Percentiles rank a stretch among this genome's conserved stretches.
These are phyloP conservation scores for Tanacetum coccineum DNA, from an alignment of 129 eudicot species.

Conservation along the genomic window DNA sequence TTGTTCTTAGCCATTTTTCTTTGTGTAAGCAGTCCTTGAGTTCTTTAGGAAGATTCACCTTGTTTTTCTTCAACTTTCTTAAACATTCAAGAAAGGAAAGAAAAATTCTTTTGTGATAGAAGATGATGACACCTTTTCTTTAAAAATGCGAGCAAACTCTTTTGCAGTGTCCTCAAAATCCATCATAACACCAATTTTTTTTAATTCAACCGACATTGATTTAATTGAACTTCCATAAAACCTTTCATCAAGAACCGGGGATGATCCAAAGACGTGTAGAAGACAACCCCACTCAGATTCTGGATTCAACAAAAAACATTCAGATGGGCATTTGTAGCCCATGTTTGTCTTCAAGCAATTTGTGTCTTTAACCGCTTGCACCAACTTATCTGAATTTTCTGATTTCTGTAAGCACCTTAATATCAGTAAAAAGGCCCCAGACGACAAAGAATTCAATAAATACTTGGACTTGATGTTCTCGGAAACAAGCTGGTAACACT, in stretches of 20 bases:
- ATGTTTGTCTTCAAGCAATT: conserved; percentile 42
- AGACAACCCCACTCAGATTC: conserved; percentile 44
- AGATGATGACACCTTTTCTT: conserved; percentile 28
- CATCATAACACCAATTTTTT: conserved; percentile 42
- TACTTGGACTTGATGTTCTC: conserved; percentile 36
- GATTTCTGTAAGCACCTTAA: conserved; percentile 25
- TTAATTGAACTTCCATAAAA: conserved; percentile 33
- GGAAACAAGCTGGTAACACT: conserved; percentile 35
- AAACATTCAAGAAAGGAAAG: conserved; percentile 31
- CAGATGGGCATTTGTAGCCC: conserved; percentile 43
- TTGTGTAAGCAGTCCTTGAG: conserved; percentile 31
- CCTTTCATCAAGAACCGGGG: conserved; percentile 37
- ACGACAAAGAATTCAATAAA: conserved; percentile 13
- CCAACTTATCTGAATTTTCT: conserved; percentile 24
- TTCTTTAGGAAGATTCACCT: conserved; percentile 22
- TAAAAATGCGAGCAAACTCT: conserved; percentile 33
- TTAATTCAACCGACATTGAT: conserved; percentile 21
- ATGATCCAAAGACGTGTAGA: conserved; percentile 39
- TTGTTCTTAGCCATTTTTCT: conserved; percentile 49
- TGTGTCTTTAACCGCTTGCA: conserved; percentile 21
- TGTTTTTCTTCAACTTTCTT: conserved; percentile 24
- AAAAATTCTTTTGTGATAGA: conserved; percentile 31
- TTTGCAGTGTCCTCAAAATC: conserved; percentile 34
- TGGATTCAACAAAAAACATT: conserved; percentile 38
- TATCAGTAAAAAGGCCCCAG: conserved; percentile 29